Evolutionary conservation across 805 yeast genomes (phyloP), one percentile per base, ranked within the genome.

Genomic region (Starmerella bacillaris): DNA sequence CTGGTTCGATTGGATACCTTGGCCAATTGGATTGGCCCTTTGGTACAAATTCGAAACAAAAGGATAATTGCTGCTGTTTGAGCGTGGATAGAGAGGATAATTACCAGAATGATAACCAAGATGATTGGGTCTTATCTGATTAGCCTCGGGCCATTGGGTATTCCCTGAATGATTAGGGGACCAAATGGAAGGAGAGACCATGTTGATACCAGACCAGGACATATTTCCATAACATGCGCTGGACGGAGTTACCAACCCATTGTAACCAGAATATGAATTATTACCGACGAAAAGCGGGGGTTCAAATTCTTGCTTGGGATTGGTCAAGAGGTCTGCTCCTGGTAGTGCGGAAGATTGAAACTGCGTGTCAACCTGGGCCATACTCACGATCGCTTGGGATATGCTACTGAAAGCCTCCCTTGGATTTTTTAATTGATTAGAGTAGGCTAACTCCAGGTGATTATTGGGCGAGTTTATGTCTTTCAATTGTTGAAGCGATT

Each of bases 331-430:
- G 16, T 26, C 29, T 12, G 14, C 6, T 7, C 8, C 29, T 5
- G 29, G 14, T 15, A 26, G 12, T 7, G 9, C 8, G 6, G 14
- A 7, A 18, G 8, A 14, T 26, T 26, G 29, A 26, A 12, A 26
- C 29, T 14, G 14, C 14, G 30, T n/a, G 9, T 35, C 30, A 9
- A 30, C 35, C 34, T 31, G 38, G 21, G 33, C 43, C 38, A 35
- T 31, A 22, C 43, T 40, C 43, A 34, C 24, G 11, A 34, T 36
- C 40, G 17, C 40, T 38, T 7, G 31, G 33, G 45, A 40, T 27
- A 17, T 40, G 40, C 45, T 42, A 42, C 22, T 37, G 41, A 42
- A 42, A 42, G 45, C 43, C 38, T 42, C 45, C 45, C 36, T 21
- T 24, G 31, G 31, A 18, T 26, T 24, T 15, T 8, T 31, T 5